Conservation (phyloP, 73 alveolate genomes). For the Breviolum minutum region DNA sequence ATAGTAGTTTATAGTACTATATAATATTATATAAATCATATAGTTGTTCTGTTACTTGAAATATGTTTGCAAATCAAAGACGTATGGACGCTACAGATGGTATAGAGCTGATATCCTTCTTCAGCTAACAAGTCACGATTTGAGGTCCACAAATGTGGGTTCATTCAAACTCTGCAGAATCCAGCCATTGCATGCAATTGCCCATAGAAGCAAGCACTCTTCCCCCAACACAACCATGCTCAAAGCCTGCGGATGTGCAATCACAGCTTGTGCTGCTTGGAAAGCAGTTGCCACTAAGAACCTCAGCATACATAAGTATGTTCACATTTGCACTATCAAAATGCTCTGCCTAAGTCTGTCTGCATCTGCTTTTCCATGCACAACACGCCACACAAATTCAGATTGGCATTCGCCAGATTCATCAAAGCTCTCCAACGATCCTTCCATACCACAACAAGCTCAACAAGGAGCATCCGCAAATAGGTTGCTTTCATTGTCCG, state of each 20-base stretch:
- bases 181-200: too few species aligned
- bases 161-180: too few species aligned
- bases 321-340: too few species aligned
- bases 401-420: too few species aligned
- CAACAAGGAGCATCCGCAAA: slow-evolving; percentile 46
- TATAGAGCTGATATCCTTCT: not conserved
- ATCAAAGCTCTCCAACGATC: too few species aligned
- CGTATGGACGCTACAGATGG: not conserved
- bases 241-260: slow-evolving; percentile 12
- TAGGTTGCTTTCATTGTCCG: slow-evolving; percentile 36
- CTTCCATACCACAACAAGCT: not conserved
- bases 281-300: slow-evolving; percentile 8
- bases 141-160: not conserved
- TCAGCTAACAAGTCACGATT: not conserved
- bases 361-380: not conserved
- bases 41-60: too few species aligned
- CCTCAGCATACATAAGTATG: not conserved
- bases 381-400: too few species aligned
- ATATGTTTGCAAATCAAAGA: too few species aligned
- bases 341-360: not conserved
- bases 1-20: too few species aligned
- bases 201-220: too few species aligned
- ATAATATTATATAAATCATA: too few species aligned
- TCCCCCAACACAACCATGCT: not conserved
- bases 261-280: slow-evolving; percentile 45